These are phyloP conservation scores for Fusarium tanahbumbuense DNA, from an alignment of 2,329 filamentous ascomycete species.

Conservation along the genomic window DNA sequence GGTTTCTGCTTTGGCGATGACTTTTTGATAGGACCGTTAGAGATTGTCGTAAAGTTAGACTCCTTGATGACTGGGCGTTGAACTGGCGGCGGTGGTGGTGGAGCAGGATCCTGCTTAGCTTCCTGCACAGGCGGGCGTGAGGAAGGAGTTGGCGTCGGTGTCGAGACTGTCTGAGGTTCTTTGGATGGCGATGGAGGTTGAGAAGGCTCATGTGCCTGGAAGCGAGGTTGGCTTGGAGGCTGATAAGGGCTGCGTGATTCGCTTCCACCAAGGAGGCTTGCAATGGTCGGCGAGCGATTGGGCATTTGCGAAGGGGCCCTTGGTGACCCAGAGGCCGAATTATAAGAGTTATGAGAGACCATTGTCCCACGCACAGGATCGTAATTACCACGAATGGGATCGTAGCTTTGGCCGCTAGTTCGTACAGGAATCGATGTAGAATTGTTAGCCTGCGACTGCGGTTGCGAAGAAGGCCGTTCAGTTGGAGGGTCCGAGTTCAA, in stretches of 20 bases:
- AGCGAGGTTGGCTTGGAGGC: conserved; percentile 46
- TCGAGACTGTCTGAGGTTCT: conserved; percentile 50
- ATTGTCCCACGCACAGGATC: conserved; percentile 74
- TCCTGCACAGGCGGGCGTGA: conserved; percentile 50
- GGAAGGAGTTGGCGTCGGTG: conserved; percentile 49
- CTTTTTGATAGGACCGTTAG: conserved; percentile 58
- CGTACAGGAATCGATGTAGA: conserved; percentile 61
- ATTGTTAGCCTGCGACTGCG: conserved; percentile 51
- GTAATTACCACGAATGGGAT: conserved; percentile 85
- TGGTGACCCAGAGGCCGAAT: conserved; percentile 62
- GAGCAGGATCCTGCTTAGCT: conserved; percentile 54
- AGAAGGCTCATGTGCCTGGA: conserved; percentile 53
- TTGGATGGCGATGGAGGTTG: conserved; percentile 59
- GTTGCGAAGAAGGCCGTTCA: conserved; percentile 38
- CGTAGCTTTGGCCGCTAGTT: conserved; percentile 85
- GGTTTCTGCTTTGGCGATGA: conserved; percentile 62
- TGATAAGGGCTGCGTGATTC: conserved; percentile 47
- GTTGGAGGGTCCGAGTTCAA: conserved; percentile 62
- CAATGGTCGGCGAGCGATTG: conserved; percentile 81
- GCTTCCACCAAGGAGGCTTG: conserved; percentile 76
- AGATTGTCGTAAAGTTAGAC: conserved; percentile 57
- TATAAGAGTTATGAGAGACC: conserved; percentile 61
- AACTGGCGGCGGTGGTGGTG: conserved; percentile 49
- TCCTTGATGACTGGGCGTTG: conserved; percentile 52
- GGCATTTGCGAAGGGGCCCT: conserved; percentile 53